Percentiles rank a stretch among this genome's conserved stretches.
phyloP scores from a whole-genome alignment of 2,329 filamentous ascomycete species.

The Monosporascus sp. region DNA sequence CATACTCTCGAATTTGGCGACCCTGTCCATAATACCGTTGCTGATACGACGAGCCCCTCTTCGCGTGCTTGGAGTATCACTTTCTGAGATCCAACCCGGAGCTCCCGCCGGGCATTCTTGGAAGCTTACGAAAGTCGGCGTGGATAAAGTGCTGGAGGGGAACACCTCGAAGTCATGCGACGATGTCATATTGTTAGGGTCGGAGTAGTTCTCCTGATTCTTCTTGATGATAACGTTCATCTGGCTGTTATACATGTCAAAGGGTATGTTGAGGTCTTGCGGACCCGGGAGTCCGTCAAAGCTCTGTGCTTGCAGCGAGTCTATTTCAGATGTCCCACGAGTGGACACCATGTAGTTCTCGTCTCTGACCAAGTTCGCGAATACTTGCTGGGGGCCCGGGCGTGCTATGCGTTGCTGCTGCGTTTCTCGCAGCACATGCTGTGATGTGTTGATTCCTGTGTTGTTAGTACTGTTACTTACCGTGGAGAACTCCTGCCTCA shows the following conservation, averaged over 20 bases:
- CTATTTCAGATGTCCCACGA: conserved; percentile 48
- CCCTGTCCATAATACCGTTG: conserved; percentile 56
- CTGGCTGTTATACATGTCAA: conserved; percentile 41
- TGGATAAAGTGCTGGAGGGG: conserved; percentile 41
- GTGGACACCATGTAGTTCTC: conserved; percentile 56
- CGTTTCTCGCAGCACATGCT: conserved; percentile 84
- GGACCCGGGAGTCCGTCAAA: conserved; percentile 29
- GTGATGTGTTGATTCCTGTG: conserved; percentile 56
- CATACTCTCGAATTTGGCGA: conserved; percentile 55
- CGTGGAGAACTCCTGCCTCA: conserved; percentile 45
- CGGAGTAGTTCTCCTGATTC: conserved; percentile 38
- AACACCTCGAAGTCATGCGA: conserved; percentile 49
- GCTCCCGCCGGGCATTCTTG: conserved; percentile 39
- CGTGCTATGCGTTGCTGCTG: conserved; percentile 81
- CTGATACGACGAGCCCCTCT: conserved; percentile 49
- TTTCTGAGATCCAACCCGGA: conserved; percentile 48
- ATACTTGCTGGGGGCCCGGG: conserved; percentile 56
- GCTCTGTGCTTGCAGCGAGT: conserved; percentile 46
- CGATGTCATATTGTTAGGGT: conserved; percentile 31
- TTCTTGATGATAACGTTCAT: conserved; percentile 43
- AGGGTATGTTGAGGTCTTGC: conserved; percentile 35
- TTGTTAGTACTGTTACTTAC: conserved; percentile 52
- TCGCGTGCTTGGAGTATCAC: conserved; percentile 38
- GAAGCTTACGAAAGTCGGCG: conserved; percentile 46
- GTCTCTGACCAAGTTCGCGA: conserved; percentile 33